Evolutionary conservation across 73 alveolate genomes (phyloP).

Genomic region (Tetrahymena borealis): DNA sequence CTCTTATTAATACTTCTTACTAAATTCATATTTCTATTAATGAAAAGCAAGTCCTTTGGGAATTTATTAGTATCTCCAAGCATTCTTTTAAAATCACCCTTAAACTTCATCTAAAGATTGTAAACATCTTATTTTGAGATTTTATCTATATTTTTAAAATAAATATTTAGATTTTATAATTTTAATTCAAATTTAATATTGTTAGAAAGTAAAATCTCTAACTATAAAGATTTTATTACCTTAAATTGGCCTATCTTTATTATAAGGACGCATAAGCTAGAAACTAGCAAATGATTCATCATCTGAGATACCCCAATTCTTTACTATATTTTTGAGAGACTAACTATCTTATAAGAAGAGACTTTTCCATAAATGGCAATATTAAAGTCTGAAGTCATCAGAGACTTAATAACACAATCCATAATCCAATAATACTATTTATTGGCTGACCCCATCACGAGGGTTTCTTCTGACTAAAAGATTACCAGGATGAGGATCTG

Average conservation of each 20-base stretch:
- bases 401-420: conserved; percentile 49
- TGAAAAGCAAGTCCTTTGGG: conserved; percentile 28
- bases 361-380: conserved; percentile 46
- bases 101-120: conserved; percentile 22
- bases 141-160: background rate
- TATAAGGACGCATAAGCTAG: conserved; percentile 37
- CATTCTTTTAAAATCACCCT: conserved; percentile 33
- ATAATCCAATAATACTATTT: conserved; percentile 62
- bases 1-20: conserved; percentile 34
- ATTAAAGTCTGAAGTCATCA: conserved; percentile 40
- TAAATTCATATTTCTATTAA: conserved; percentile 43
- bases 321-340: conserved; percentile 13
- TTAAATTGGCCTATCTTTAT: conserved; percentile 15
- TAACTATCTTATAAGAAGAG: conserved; percentile 31
- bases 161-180: background rate
- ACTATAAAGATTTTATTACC: background rate
- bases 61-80: conserved; percentile 29
- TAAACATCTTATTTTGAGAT: conserved; percentile 20
- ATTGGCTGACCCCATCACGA: conserved; percentile 19
- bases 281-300: conserved; percentile 34
- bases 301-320: conserved; percentile 44
- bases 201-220: no score
- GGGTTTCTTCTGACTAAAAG: conserved; percentile 56
- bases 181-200: no score
- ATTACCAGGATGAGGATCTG: conserved; percentile 86